Evolutionary conservation across 768 basidiomycete species (phyloP).

Genomic region (Boletus huronensis): DNA sequence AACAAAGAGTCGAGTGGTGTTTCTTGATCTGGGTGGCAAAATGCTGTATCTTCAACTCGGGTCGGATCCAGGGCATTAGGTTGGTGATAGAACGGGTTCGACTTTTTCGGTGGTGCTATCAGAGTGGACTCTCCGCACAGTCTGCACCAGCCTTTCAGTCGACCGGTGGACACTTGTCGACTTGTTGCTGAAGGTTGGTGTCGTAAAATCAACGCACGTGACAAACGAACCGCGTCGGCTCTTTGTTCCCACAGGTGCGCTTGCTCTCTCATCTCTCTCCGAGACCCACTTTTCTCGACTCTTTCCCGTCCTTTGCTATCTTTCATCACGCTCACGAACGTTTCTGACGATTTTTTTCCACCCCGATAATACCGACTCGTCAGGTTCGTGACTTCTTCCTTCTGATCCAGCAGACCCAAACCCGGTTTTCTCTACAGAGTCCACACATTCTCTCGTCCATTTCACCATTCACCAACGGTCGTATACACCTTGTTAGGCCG

Average conservation of each 20-base stretch:
- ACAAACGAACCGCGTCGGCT: constrained; percentile 31
- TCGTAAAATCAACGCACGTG: constrained; percentile 33
- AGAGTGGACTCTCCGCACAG: background rate
- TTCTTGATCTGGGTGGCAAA: background rate
- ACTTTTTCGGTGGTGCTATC: background rate
- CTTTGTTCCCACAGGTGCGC: constrained; percentile 16
- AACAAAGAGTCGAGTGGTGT: background rate
- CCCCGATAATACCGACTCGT: constrained; percentile 11
- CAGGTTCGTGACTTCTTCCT: constrained; percentile 11
- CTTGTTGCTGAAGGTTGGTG: background rate
- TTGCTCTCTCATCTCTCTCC: constrained; percentile 4
- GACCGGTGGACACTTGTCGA: background rate
- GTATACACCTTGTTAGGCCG: background rate
- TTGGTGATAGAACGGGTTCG: background rate
- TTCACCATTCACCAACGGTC: constrained; percentile 4
- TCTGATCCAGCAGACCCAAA: background rate
- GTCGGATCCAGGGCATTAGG: background rate
- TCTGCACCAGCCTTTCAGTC: background rate
- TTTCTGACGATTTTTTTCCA: constrained; percentile 14
- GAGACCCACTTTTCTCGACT: constrained; percentile 5
- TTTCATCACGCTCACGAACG: constrained; percentile 8
- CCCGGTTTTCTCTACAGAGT: constrained; percentile 10
- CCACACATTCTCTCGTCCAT: constrained; percentile 25
- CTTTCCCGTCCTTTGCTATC: constrained; percentile 1
- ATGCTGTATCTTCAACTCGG: background rate